Conservation (phyloP, 179 eudicot genomes). For the Silene noctiflora region DNA sequence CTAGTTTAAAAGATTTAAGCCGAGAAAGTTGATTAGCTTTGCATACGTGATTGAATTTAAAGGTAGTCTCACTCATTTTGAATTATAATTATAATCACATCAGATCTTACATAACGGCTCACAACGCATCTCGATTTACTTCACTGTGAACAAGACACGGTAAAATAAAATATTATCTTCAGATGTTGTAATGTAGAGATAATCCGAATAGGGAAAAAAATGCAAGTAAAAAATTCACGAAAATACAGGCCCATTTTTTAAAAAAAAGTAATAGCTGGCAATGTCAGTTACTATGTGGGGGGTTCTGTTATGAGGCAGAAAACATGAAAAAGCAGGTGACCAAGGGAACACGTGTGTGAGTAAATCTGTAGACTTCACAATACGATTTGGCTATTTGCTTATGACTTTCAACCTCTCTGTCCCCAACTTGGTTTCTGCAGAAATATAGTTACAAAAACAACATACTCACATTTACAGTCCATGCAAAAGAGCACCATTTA, state of each 20-base stretch:
- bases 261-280: slow-evolving; percentile 21
- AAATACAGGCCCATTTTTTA: not conserved
- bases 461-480: slow-evolving; percentile 27
- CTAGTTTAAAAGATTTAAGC: no score
- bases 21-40: no score
- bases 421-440: slow-evolving; percentile 11
- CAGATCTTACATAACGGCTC: no score
- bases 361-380: slow-evolving; percentile 30
- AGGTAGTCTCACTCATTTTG: no score
- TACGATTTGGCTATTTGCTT: slow-evolving; percentile 29
- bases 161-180: no score
- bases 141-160: no score
- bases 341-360: slow-evolving; percentile 36
- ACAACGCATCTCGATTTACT: no score
- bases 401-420: slow-evolving; percentile 9
- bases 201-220: no score
- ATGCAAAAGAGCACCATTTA: slow-evolving; percentile 11
- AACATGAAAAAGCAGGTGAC: slow-evolving; percentile 24
- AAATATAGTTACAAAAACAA: slow-evolving; percentile 7
- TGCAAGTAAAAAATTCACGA: no score
- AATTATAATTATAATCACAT: no score
- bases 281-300: slow-evolving; percentile 28
- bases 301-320: not conserved
- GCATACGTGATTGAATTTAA: no score
- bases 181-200: no score